A percentile compares a stretch with the other conserved stretches of the same genome.
phyloP scores from a whole-genome alignment of 306 rosid genomes.

The Chamaecrista fasciculata region DNA sequence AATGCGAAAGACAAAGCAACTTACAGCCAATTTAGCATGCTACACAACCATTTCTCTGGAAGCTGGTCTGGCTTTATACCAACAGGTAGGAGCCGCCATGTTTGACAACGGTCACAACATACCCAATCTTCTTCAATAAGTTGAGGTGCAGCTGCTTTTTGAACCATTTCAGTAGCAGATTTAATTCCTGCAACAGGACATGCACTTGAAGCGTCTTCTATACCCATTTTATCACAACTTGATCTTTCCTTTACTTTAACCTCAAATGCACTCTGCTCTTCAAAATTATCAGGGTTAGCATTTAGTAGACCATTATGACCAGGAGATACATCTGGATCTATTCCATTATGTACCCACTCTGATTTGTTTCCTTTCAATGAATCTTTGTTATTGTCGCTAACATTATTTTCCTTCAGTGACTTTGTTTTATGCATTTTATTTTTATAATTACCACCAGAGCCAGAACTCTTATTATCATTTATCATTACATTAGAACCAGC shows the following conservation, averaged over 20 bases:
- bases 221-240: conserved; percentile 35
- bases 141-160: conserved; percentile 32
- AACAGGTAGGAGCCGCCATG: conserved; percentile 78
- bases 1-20: conserved; percentile 53
- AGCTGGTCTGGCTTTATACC: conserved; percentile 70
- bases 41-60: conserved; percentile 88
- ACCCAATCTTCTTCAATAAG: conserved; percentile 70
- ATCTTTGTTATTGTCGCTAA: conserved; percentile 33
- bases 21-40: conserved; percentile 95
- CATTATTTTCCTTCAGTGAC: conserved; percentile 34
- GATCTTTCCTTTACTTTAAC: conserved; percentile 43
- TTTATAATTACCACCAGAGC: conserved; percentile 30
- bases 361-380: conserved; percentile 32
- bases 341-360: conserved; percentile 17
- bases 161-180: conserved; percentile 36
- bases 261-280: conserved; percentile 30
- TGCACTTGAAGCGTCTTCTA: conserved; percentile 36
- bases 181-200: conserved; percentile 38
- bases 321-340: not conserved
- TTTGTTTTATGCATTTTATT: conserved; percentile 49
- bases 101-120: conserved; percentile 68
- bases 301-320: conserved; percentile 32
- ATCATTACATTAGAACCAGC: conserved; percentile 35
- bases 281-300: conserved; percentile 30
- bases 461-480: conserved; percentile 41